Evolutionary conservation across 2,329 filamentous ascomycete species (phyloP), one percentile per base, ranked within the genome.

Genomic region (Fusarium irregulare): DNA sequence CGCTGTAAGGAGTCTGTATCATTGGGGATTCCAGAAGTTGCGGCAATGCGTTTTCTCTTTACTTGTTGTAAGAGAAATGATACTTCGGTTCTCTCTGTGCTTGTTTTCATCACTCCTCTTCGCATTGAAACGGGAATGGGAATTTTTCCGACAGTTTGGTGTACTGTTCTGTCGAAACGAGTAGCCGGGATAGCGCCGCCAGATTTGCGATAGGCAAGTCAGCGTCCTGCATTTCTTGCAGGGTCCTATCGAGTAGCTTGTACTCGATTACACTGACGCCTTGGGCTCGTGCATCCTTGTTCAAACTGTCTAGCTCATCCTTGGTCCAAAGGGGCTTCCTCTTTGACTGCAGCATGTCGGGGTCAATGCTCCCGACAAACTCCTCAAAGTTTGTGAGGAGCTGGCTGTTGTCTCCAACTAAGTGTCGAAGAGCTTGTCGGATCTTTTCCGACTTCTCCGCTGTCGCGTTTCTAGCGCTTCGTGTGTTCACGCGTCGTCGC

Each of bases 1-100:
- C 74, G n/a, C 79, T 81, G 68, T 85, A 85, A 0, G 83, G 83
- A 0, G 82, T 79, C 14, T 83, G 76, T 3, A 85, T 79, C 58
- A 86, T 76, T n/a, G 21, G 21, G 21, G 21, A 27, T 85, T 84
- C 75, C 80, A 83, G 46, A 78, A 83, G 28, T 81, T 84, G 3
- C 66, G 76, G 0, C 74, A 73, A 1, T 75, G 64, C 3, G 37
- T 71, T 25, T 74, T 51, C 27, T 82, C 79, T 4, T 42, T 25
- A 14, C 78, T 77, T 0, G 53, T 49, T 4, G 70, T 59, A 2
- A 81, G 40, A 5, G 78, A 71, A 7, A 83, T 67, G 2, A 85
- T 60, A 0, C 81, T 57, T 1, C 83, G 76, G 7, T 84, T 82
- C 10, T 82, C 76, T 1, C 45, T 50, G 8, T 79, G 63, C 0